Evolutionary conservation across 768 basidiomycete species (phyloP), one percentile per base, ranked within the genome.

Genomic region (Mycena rosella): DNA sequence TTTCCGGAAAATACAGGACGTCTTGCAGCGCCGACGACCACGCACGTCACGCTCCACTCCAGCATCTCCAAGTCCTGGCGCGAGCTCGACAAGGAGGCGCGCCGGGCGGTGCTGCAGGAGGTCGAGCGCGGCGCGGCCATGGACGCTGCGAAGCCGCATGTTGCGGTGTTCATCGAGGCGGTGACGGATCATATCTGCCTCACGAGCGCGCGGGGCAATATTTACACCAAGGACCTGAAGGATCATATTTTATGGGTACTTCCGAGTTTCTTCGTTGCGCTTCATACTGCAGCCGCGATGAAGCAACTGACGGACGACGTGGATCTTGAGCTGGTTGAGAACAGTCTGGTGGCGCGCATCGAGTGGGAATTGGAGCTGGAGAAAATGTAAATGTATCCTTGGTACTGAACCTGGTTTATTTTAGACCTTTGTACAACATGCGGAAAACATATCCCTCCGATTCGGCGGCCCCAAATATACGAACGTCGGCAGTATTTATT

Each of bases 401-500:
- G n/a, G n/a, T n/a, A n/a, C n/a, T n/a, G n/a, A n/a, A n/a, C n/a
- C n/a, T n/a, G n/a, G n/a, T n/a, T 36, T 36, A 36, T 36, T 36
- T 36, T 36, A 7, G 34, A 36, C n/a, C n/a, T n/a, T n/a, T n/a
- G 34, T 36, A 36, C 15, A 15, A 8, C 34, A 36, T 36, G 34
- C 34, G 34, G 8, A 36, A 36, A 36, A n/a, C n/a, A n/a, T n/a
- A n/a, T n/a, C n/a, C n/a, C n/a, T n/a, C n/a, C n/a, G n/a, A n/a
- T n/a, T n/a, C n/a, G n/a, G n/a, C n/a, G n/a, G n/a, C n/a, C n/a
- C n/a, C n/a, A 34, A 34, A 34, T 34, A 34, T 34, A 34, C 32
- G 32, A 6, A 34, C 32, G 11, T 34, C 32, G 32, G 32, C 11
- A 34, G 11, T 15, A 63, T 49, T 75, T 74, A 91, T 74, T 92